Evolutionary conservation across 352 stramenopile genomes (phyloP).

Genomic region (Phytophthora syringae): DNA sequence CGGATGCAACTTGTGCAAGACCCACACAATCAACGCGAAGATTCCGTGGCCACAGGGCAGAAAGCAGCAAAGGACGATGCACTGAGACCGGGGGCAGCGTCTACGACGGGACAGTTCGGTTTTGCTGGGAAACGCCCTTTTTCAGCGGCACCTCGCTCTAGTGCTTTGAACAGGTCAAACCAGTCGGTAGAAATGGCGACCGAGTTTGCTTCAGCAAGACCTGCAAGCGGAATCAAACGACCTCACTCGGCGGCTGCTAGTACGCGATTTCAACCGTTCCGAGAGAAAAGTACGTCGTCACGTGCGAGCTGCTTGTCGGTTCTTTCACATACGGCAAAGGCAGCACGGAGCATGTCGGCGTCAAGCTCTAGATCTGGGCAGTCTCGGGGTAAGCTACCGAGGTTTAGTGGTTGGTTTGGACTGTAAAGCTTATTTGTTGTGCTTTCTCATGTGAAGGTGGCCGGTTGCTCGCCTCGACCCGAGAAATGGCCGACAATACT

Average conservation of each 20-base stretch:
- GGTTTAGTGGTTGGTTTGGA: not conserved
- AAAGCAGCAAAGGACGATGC: constrained; percentile 34
- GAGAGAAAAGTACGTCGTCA: constrained; percentile 18
- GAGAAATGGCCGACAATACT: constrained; percentile 38
- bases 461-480: constrained; percentile 23
- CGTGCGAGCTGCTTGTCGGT: constrained; percentile 28
- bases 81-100: constrained; percentile 6
- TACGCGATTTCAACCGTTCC: constrained; percentile 12
- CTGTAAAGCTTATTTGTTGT: too few species aligned
- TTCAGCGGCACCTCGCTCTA: constrained; percentile 20
- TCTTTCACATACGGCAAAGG: constrained; percentile 7
- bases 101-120: not conserved
- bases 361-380: constrained; percentile 14
- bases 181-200: not conserved
- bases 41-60: too few species aligned
- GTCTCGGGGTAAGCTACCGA: constrained; percentile 22
- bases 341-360: constrained; percentile 13
- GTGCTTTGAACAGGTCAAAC: not conserved
- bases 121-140: constrained; percentile 21
- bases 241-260: constrained; percentile 35
- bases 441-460: constrained; percentile 9
- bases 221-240: constrained; percentile 21
- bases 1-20: constrained; percentile 46
- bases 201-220: not conserved
- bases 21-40: constrained; percentile 34